Evolutionary conservation across 805 yeast genomes (phyloP), one percentile per base, ranked within the genome.

Genomic region (Kregervanrija delftensis): DNA sequence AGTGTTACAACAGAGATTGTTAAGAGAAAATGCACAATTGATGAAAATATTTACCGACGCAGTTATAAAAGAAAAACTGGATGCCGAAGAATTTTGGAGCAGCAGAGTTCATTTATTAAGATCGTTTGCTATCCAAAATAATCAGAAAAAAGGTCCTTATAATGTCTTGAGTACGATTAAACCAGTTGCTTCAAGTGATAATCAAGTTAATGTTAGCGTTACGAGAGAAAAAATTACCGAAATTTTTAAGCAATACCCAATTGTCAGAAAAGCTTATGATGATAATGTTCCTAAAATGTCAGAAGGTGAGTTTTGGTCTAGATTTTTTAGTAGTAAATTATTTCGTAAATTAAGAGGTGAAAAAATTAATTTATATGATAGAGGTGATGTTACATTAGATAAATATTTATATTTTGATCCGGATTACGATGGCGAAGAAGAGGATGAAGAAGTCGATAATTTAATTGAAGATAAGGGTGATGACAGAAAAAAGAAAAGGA

Each of bases 261-360:
- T 90, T 34, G 95, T 93, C 22, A 79, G 86, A 48, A 79, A 77
- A 50, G 98, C 98, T 0, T 93, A 86, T 58, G 81, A 79, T 47
- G 99, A 93, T 44, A 81, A 81, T 46, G 99, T 93, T 4, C 99
- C 98, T 1, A 81, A 83, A 49, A 72, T 93, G 43, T 75, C 78
- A 40, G 98, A 93, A 60, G 90, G 91, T 36, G 96, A 86, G 58
- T 93, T 93, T 56, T 93, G 99, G 99, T 87, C 96, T 10, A 70
- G 97, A 49, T 93, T 93, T 57, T 93, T 93, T 71, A 82, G 87
- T 56, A 89, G 97, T 0, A 84, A 88, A 55, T 67, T 93, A 48
- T 93, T 90, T 58, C 73, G 96, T 52, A 78, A 89, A 55, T 68
- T 93, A 32, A 74, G 96, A 60, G 99, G 99, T 47, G 98, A 93